phyloP scores from a whole-genome alignment of 2,329 filamentous ascomycete species.

The Alternaria panax region DNA sequence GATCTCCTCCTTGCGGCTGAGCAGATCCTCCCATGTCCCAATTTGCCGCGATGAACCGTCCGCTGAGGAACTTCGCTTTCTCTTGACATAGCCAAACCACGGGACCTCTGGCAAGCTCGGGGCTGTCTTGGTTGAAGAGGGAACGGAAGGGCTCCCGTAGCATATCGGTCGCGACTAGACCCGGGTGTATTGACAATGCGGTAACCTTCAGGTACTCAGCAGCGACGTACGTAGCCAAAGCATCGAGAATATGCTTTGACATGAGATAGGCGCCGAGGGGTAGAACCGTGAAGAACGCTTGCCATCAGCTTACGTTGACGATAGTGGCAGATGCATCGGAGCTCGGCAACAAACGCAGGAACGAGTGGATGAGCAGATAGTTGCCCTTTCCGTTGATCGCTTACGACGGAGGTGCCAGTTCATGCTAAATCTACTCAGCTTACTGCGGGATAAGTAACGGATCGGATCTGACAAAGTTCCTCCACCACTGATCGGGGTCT shows the following conservation, averaged over 20 bases:
- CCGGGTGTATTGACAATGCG: conserved; percentile 26
- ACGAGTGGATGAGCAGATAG: conserved; percentile 42
- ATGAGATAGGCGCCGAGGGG: conserved; percentile 18
- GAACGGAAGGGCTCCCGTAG: conserved; percentile 19
- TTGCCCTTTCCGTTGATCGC: conserved; percentile 46
- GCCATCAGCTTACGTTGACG: conserved; percentile 21
- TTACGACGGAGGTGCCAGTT: conserved; percentile 20
- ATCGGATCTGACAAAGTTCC: conserved; percentile 24
- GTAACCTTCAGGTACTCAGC: conserved; percentile 25
- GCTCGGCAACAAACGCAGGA: conserved; percentile 31
- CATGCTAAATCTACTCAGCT: background rate
- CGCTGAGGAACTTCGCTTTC: conserved; percentile 38
- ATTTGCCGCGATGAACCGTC: conserved; percentile 34
- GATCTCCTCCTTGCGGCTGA: conserved; percentile 28
- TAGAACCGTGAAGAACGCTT: conserved; percentile 18
- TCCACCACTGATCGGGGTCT: conserved; percentile 27
- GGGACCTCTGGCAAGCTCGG: conserved; percentile 38
- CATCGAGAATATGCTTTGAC: conserved; percentile 18
- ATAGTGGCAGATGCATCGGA: conserved; percentile 31
- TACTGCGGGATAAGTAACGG: background rate
- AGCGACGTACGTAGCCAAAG: conserved; percentile 22
- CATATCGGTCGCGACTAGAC: conserved; percentile 26
- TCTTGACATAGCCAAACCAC: conserved; percentile 35
- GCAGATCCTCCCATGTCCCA: conserved; percentile 45
- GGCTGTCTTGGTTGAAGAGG: conserved; percentile 29